Base-by-base conservation (phyloP, 176 grass and related monocot species). In the Triticum turgidum region DNA sequence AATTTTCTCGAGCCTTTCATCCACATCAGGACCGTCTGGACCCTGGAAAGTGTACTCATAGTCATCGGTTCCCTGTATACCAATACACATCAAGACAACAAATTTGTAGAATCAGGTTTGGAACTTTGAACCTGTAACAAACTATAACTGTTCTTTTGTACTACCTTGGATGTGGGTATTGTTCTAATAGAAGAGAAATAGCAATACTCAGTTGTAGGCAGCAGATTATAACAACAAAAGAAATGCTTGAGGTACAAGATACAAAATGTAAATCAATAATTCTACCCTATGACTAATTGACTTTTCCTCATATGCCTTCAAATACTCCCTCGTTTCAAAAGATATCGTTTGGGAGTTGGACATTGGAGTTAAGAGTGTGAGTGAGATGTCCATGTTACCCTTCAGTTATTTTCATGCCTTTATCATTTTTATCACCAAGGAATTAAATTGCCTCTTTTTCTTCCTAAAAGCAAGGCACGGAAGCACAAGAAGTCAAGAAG, bases 1-100 rank as follows among this genome's bases (percentile, higher is more conserved):
- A 87, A 98, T 90, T 88, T 86, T 94, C 22, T 94, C 92, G 9
- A 90, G 47, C 38, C 88, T 96, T 78, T 90, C 90, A n/a, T 92
- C 90, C 30, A 61, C 82, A 89, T 72, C 32, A 86, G 56, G 77
- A 85, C 61, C 84, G 1, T 77, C 49, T 81, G 81, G 24, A 88
- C 80, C 86, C 59, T 86, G 83, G 84, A 95, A 88, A 71, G 61
- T 91, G 80, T 87, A 89, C 35, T 89, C 91, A 80, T 87, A 89
- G 41, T 86, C 91, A 68, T 80, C 70, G 17, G 78, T 89, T 86
- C 79, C 97, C 96, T 96, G 85, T 76, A 91, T 69, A 86, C 5
- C 37, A 61, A 77, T 12, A 80, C 61, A 56, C 33, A 29, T 65
- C 61, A 78, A 69, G 61, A 79, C 2, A 68, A 86, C 15, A 7